Evolutionary conservation across 2,329 filamentous ascomycete species (phyloP), one percentile per base, ranked within the genome.

Genomic region (Fusarium torreyae): DNA sequence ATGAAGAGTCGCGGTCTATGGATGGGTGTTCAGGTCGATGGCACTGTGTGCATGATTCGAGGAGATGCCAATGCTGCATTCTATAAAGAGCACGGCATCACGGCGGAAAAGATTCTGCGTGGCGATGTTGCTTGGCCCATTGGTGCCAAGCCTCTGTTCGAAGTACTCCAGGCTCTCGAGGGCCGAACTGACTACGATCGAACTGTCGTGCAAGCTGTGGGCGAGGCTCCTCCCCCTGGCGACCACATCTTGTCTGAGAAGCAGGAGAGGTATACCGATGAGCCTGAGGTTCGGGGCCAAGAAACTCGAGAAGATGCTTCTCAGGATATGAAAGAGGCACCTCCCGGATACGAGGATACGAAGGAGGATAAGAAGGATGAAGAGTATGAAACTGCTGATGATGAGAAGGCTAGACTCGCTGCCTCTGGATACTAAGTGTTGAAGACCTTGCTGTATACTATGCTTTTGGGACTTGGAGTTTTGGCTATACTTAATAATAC

Each of bases 1-100:
- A 87, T 94, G 79, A 95, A 95, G 81, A 92, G 89, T 66, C 86
- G 92, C 33, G 93, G 93, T 2, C 86, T 95, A 59, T 95, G 94
- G 77, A 91, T 91, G 2, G 92, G 92, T 14, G 86, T 94, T 0
- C 91, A 94, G 69, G 84, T 94, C n/a, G 92, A 95, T 70, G 93
- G 93, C 3, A 94, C 92, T 0, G 85, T 95, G 18, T 84, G 95
- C 42, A 89, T 94, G 51, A 90, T 93, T 74, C 86, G 93, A 22
- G 88, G 86, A 1, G 93, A 94, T 70, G 93, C 94, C 74, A 96
- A 96, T 74, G 89, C 92, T 63, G 85, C 87, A 11, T 95, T 95
- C 71, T 96, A 94, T 76, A 88, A 89, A 17, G 85, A 93, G 65
- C 74, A 75, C 14, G 74, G 75, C n/a, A 81, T 83, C 45, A 73